phyloP scores from a whole-genome alignment of 2,329 filamentous ascomycete species.

The Diaporthe vexans region DNA sequence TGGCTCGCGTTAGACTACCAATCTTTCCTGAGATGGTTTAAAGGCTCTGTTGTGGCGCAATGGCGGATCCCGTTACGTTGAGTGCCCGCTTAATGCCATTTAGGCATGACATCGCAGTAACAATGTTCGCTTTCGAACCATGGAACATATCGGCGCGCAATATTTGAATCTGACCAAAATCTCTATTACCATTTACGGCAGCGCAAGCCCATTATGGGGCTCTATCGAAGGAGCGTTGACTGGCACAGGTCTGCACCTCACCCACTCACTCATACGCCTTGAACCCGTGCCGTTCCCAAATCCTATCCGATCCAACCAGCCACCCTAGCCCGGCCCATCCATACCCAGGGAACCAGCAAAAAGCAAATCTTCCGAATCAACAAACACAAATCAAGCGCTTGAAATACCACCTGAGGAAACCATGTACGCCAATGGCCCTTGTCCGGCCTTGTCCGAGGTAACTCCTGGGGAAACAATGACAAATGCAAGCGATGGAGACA shows the following conservation, averaged over 20 bases:
- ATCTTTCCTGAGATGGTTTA: background rate
- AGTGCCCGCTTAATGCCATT: background rate
- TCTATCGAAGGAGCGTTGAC: constrained; percentile 4
- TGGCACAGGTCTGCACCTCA: background rate
- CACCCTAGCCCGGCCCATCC: background rate
- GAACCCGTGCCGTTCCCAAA: constrained; percentile 4
- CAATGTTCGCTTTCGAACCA: background rate
- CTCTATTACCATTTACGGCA: constrained; percentile 29
- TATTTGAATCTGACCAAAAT: constrained; percentile 4
- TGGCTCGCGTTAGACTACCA: background rate
- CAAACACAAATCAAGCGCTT: constrained; percentile 25
- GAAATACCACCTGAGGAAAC: background rate
- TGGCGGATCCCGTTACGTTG: too few relatives aligned
- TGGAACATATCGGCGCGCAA: background rate
- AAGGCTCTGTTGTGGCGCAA: too few relatives aligned
- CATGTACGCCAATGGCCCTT: constrained; percentile 2
- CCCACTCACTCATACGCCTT: constrained; percentile 17
- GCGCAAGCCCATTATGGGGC: constrained; percentile 1
- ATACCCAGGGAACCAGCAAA: background rate
- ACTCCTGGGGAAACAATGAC: constrained; percentile 15
- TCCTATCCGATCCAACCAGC: background rate
- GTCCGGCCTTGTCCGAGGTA: background rate
- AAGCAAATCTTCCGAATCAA: constrained; percentile 2
- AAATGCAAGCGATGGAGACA: background rate
- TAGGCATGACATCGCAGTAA: background rate